Evolutionary conservation across 805 yeast genomes (phyloP).

Genomic region (Scheffersomyces ergatensis): DNA sequence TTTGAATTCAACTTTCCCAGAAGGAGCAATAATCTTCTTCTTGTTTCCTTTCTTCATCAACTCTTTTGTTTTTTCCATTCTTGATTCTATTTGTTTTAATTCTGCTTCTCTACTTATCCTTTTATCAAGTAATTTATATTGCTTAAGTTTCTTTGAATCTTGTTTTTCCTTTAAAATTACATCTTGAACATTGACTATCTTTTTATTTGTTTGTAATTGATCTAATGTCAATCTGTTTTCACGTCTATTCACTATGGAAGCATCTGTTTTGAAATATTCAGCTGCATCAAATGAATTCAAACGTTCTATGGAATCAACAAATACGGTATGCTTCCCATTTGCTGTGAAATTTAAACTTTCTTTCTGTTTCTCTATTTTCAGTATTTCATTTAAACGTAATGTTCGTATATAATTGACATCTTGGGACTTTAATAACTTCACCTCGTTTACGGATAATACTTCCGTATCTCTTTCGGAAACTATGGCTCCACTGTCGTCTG

Average conservation of each 20-base stretch:
- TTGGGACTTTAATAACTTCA: slow-evolving; percentile 82
- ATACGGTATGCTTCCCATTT: slow-evolving; percentile 79
- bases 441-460: slow-evolving; percentile 67
- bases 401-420: slow-evolving; percentile 85
- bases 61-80: slow-evolving; percentile 77
- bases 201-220: slow-evolving; percentile 50
- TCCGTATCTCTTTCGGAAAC: slow-evolving; percentile 65
- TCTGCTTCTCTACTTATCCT: slow-evolving; percentile 70
- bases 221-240: slow-evolving; percentile 68
- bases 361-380: slow-evolving; percentile 59
- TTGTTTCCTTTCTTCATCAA: slow-evolving; percentile 87
- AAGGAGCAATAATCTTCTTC: slow-evolving; percentile 64
- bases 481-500: slow-evolving; percentile 70
- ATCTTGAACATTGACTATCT: slow-evolving; percentile 27
- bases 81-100: slow-evolving; percentile 63
- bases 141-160: slow-evolving; percentile 57
- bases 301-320: slow-evolving; percentile 64
- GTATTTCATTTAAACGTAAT: slow-evolving; percentile 64
- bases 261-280: slow-evolving; percentile 68
- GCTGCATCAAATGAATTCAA: slow-evolving; percentile 62
- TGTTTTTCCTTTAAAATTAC: slow-evolving; percentile 26
- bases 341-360: slow-evolving; percentile 49
- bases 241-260: slow-evolving; percentile 54
- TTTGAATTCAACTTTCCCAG: slow-evolving; percentile 72
- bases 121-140: slow-evolving; percentile 56